phyloP scores from a whole-genome alignment of 768 basidiomycete species.

The Amanita pallidorosea region DNA sequence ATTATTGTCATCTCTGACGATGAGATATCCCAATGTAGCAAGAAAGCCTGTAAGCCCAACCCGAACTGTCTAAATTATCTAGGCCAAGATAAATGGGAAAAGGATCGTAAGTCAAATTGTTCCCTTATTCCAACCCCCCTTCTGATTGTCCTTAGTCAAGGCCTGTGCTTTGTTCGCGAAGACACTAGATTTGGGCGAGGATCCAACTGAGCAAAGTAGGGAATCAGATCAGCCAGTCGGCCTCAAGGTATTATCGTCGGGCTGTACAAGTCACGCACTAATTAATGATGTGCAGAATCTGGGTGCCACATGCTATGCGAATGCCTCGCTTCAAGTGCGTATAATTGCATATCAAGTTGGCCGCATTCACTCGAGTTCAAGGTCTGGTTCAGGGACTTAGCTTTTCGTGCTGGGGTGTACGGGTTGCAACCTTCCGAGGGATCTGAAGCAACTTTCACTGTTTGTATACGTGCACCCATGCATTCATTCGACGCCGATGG shows the following conservation, averaged over 20 bases:
- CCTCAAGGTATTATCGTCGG: slow-evolving; percentile 41
- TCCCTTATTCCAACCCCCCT: not conserved
- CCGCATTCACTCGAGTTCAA: slow-evolving; percentile 16
- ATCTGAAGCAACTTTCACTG: slow-evolving; percentile 31
- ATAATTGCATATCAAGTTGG: not conserved
- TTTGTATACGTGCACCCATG: slow-evolving; percentile 8
- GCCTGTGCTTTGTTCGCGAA: slow-evolving; percentile 43
- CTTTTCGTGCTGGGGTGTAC: slow-evolving; percentile 80
- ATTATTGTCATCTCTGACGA: slow-evolving; percentile 65
- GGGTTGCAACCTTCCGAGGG: slow-evolving; percentile 53
- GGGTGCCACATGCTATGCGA: slow-evolving; percentile 95
- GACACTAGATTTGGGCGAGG: slow-evolving; percentile 36
- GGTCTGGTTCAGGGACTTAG: slow-evolving; percentile 87
- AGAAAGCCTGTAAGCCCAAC: slow-evolving; percentile 61
- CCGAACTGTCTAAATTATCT: slow-evolving; percentile 84
- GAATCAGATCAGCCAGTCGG: slow-evolving; percentile 59
- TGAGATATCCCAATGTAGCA: slow-evolving; percentile 43
- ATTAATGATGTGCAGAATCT: slow-evolving; percentile 54
- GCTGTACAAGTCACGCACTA: not conserved
- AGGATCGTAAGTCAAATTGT: slow-evolving; percentile 35
- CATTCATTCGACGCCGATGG: not conserved
- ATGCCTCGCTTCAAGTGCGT: slow-evolving; percentile 81
- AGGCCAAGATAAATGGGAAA: slow-evolving; percentile 76
- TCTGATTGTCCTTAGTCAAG: slow-evolving; percentile 24
- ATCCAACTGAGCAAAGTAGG: slow-evolving; percentile 42